Evolutionary conservation across 345 rosid species (phyloP), one percentile per base, ranked within the genome.

Genomic region (Syzygium aqueum): DNA sequence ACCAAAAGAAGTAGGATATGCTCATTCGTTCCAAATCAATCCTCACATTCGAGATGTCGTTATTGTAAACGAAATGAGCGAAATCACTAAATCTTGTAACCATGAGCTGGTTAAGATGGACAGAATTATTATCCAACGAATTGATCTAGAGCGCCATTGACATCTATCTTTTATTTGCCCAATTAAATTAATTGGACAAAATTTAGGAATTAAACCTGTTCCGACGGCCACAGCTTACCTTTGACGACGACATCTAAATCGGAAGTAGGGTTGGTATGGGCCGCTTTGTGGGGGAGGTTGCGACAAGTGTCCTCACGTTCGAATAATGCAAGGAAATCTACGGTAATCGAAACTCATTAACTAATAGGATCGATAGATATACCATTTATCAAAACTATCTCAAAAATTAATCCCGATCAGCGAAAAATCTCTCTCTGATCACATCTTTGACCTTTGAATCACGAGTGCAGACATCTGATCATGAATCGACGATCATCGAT

Each of bases 401-500:
- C 3, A 65, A 65, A 30, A 30, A 30, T 4, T 30, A 65, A 7
- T 28, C 43, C 0, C 0, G 6, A 30, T 28, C 6, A 2, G 5
- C 5, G 0, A 0, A 13, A 61, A 61, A 1, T 28, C 67, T 1
- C 27, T 13, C 28, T 3, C 19, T 2, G 0, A 61, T 61, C 16
- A n/a, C 12, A 3, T 27, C 33, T n/a, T 27, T 27, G 30, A 27
- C 23, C 10, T 5, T 0, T 12, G 67, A 17, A 5, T 61, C 1
- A 12, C 7, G 73, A 28, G 73, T 6, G 5, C 0, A 2, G 17
- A n/a, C 9, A 65, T 2, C 7, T 0, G 1, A 65, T 28, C 0
- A 8, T 15, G 5, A 65, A 15, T 0, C 14, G 1, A 4, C 2
- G 0, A n/a, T 7, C 14, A 63, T 28, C 11, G 0, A 1, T 63